These are phyloP conservation scores for Sordariomycetes sp. DNA, from an alignment of 2,329 filamentous ascomycete species.

Conservation along the genomic window DNA sequence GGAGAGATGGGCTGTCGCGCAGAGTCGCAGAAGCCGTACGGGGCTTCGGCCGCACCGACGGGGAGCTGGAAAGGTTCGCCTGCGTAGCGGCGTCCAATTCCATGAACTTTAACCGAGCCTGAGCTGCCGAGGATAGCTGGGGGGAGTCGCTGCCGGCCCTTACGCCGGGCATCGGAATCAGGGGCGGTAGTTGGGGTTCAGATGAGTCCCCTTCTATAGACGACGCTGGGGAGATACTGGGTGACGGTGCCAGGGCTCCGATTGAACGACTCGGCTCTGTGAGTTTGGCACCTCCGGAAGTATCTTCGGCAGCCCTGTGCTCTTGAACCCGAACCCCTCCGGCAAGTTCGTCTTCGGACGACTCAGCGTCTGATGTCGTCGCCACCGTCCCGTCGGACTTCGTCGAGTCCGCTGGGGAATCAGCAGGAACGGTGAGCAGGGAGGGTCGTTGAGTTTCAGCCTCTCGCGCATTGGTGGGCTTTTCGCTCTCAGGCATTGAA, in stretches of 20 bases:
- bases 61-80: neutral
- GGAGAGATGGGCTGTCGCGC: slow-evolving; percentile 1
- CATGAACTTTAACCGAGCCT: neutral
- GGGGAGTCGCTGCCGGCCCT: neutral
- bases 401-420: neutral
- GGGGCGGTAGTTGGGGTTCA: neutral
- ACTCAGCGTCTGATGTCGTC: neutral
- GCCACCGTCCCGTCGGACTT: neutral
- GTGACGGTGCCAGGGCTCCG: neutral
- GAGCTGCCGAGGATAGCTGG: neutral
- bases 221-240: neutral
- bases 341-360: neutral
- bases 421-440: neutral
- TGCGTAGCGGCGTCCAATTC: neutral
- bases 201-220: neutral
- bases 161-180: neutral
- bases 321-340: neutral
- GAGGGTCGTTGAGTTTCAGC: neutral
- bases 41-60: slow-evolving; percentile 1
- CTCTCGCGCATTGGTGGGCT: neutral
- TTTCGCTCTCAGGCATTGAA: neutral
- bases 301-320: neutral
- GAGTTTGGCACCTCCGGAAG: neutral
- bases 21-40: slow-evolving; percentile 6
- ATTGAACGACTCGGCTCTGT: too few species aligned